phyloP scores from a whole-genome alignment of 371 early-diverging fungal species.

The Mucor irregularis region DNA sequence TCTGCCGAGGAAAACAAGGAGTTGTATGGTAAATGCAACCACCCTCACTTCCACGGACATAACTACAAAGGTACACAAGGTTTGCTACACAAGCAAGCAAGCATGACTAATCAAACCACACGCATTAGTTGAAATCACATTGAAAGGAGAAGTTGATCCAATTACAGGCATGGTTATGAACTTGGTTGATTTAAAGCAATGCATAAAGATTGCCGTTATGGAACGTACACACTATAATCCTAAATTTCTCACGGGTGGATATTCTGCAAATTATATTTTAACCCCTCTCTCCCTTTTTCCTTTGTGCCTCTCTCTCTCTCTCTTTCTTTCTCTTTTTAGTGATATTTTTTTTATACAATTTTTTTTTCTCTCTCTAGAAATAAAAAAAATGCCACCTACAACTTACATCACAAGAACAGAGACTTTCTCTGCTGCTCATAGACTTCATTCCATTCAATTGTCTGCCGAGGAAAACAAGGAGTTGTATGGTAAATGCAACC shows the following conservation, averaged over 20 bases:
- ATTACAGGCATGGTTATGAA: constrained; percentile 88
- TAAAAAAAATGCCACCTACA: constrained; percentile 40
- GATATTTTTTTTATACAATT: background rate
- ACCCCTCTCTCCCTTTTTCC: background rate
- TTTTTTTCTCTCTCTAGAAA: background rate
- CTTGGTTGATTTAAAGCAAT: constrained; percentile 75
- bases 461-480: constrained; percentile 69
- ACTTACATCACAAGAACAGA: constrained; percentile 76
- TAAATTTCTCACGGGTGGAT: too few relatives aligned
- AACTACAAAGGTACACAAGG: constrained; percentile 72
- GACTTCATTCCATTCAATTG: constrained; percentile 75
- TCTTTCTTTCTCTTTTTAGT: background rate
- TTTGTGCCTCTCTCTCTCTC: background rate
- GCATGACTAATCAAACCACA: background rate
- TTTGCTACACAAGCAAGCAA: constrained; percentile 1
- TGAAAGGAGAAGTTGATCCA: constrained; percentile 72
- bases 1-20: constrained; percentile 69
- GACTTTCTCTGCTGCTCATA: constrained; percentile 87
- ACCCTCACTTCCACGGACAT: constrained; percentile 85
- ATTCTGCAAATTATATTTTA: too few relatives aligned
- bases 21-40: constrained; percentile 90
- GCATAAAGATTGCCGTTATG: constrained; percentile 68
- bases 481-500: constrained; percentile 90
- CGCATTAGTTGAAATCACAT: constrained; percentile 55
- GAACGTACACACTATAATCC: too few relatives aligned